These are phyloP conservation scores for Colletotrichum chrysophilum DNA, from an alignment of 2,329 filamentous ascomycete species.

Conservation along the genomic window DNA sequence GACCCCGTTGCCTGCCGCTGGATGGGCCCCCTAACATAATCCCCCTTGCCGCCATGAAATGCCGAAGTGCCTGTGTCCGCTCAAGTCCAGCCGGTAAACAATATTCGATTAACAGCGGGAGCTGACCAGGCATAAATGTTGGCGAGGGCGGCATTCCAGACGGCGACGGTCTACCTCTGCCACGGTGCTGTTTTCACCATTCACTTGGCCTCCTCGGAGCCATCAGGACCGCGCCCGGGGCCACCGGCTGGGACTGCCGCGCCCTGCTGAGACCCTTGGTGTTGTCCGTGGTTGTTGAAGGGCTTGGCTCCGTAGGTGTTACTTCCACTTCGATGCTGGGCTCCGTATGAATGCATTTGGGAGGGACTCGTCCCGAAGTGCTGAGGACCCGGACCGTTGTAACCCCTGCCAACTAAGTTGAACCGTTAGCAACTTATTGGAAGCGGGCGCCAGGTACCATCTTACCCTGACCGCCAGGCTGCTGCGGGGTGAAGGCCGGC, in stretches of 20 bases:
- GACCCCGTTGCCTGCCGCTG: not conserved
- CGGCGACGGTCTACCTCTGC: slow-evolving; percentile 2
- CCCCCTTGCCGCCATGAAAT: not conserved
- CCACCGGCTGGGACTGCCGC: slow-evolving; percentile 38
- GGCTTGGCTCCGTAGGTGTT: slow-evolving; percentile 58
- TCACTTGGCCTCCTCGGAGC: slow-evolving; percentile 52
- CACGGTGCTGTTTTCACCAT: not conserved
- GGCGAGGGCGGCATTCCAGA: not conserved
- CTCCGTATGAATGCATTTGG: slow-evolving; percentile 67
- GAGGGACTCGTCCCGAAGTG: slow-evolving; percentile 72
- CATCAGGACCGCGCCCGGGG: slow-evolving; percentile 39
- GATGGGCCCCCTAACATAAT: not conserved
- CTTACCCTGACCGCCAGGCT: slow-evolving; percentile 74
- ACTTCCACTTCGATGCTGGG: slow-evolving; percentile 63
- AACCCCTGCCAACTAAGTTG: slow-evolving; percentile 63
- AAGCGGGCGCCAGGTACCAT: slow-evolving; percentile 14
- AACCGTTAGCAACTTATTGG: slow-evolving; percentile 42
- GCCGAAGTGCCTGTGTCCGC: not conserved
- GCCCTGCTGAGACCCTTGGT: slow-evolving; percentile 47
- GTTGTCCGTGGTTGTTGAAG: slow-evolving; percentile 38
- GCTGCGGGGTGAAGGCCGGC: slow-evolving; percentile 73
- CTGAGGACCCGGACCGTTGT: slow-evolving; percentile 62
- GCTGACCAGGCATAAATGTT: not conserved
- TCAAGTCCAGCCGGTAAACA: not conserved
- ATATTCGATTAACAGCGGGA: not conserved